Evolutionary conservation across 2,329 filamentous ascomycete species (phyloP), one percentile per base, ranked within the genome.

Genomic region (Apiospora kogelbergensis): DNA sequence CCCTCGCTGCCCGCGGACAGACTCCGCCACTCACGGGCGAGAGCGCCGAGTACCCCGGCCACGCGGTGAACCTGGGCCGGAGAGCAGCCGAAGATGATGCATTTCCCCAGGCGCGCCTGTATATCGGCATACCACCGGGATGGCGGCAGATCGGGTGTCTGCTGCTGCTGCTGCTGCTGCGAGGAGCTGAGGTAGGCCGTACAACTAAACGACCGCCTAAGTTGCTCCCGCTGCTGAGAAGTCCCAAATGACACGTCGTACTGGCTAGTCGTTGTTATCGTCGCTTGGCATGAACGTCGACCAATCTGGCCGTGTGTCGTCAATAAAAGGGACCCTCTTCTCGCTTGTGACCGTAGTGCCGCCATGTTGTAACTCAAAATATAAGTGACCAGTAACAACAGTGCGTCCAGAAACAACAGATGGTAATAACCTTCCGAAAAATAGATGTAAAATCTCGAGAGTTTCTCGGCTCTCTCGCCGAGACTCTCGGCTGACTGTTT

Each of bases 1-100:
- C 77, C 77, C 60, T 76, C 73, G 46, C 73, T 71, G 11, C 73
- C 75, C 5, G 73, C 76, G n/a, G 65, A 70, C 17, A 79, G 68
- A 20, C 88, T 85, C 68, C 90, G 84, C 91, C 91, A 94, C 72
- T 92, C 89, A 10, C 76, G 79, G 1, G 88, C 85, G 26, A 95
- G 77, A 46, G 87, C 83, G 63, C 84, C 81, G 30, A 93, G 76
- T n/a, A 95, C 85, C 1, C 75, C 76, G 0, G 86, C 88, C 0
- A 90, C 91, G 65, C 87, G 84, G 7, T 80, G 73, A 4, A 88
- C 81, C 76, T 94, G 91, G 40, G 78, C 74, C 1, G 81, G 79
- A n/a, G 82, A 81, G 73, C 93, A 84, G 2, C 93, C 93, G 76
- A 94, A 95, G 71, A 86, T 87, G 72, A 95, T 88, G 78, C 93